Evolutionary conservation across 208 protist species (phyloP).

Genomic region (Porcisia hertigi): DNA sequence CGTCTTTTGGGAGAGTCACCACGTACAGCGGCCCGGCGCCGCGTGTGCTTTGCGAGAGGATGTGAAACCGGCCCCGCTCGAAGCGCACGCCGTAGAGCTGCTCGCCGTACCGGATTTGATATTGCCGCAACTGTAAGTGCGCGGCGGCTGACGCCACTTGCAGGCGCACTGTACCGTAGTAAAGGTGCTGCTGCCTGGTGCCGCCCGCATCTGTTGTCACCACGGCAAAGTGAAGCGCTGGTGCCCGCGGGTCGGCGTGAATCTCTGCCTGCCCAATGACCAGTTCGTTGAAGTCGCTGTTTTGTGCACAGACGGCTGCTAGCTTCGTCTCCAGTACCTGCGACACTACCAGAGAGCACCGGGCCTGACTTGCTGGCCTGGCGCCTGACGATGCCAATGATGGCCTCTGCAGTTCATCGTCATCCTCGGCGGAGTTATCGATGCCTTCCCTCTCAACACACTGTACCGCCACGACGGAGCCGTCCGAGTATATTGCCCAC

Average conservation of each 20-base stretch:
- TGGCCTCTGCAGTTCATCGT: conserved; percentile 14
- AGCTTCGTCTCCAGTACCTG: conserved; percentile 14
- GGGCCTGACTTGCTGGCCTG: neutral
- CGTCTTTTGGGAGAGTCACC: conserved; percentile 40
- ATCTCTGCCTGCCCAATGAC: conserved; percentile 10
- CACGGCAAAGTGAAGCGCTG: conserved; percentile 33
- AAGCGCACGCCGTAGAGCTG: conserved; percentile 46
- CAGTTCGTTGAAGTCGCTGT: neutral
- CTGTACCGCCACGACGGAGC: conserved; percentile 31
- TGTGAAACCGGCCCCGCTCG: conserved; percentile 45
- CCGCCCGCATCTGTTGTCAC: conserved; percentile 5
- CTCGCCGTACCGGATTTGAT: conserved; percentile 29
- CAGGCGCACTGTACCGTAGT: conserved; percentile 39
- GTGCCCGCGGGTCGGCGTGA: conserved; percentile 30
- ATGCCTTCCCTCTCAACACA: conserved; percentile 4
- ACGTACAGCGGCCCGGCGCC: conserved; percentile 55
- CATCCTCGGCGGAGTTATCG: neutral
- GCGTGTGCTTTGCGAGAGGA: conserved; percentile 54
- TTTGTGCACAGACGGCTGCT: neutral
- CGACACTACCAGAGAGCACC: neutral
- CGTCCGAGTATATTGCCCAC: conserved; percentile 66
- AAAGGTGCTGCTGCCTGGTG: conserved; percentile 5
- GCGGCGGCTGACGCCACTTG: neutral
- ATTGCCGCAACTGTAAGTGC: conserved; percentile 21
- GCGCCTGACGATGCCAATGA: neutral